Evolutionary conservation across 1,139 yeast species (phyloP), one percentile per base, ranked within the genome.

Genomic region (Taphrina flavorubra): DNA sequence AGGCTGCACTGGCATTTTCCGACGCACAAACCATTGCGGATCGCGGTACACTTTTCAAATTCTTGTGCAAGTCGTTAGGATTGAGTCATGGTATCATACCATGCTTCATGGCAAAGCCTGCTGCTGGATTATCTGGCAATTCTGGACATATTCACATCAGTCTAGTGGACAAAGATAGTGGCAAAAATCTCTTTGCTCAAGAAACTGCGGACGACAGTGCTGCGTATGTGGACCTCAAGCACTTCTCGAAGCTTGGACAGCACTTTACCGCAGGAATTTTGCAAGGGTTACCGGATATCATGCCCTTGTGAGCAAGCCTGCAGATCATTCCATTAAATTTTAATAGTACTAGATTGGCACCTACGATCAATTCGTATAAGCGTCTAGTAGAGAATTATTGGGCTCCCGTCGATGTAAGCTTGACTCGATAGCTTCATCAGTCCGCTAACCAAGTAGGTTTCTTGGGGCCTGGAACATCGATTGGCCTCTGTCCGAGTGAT

Each of bases 51-150:
- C 70, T 78, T 51, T 78, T 78, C 74, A 78, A 78, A 69, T 73
- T 76, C 55, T 72, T 76, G 13, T 75, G 77, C 71, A 78, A 78
- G 65, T 73, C 77, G 1, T 63, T 78, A 25, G 79, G 78, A 10
- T 75, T 77, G 4, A 72, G 74, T 31, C 75, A 75, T 62, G 74
- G 74, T 6, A 73, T 78, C 34, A 68, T 77, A 58, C 80, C 81
- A 11, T 77, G 79, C 63, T 78, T 78, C 73, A 78, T 78, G 81
- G 81, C 81, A 51, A 78, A 78, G 67, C 81, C 81, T 7, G 73
- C 75, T 57, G 74, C 75, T 34, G 79, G 78, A 5, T 71, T 78
- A 71, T 80, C 81, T 1, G 81, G 81, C 11, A 78, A 78, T 70
- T 78, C 80, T 16, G 80, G 80, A 6, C 81, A 78, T 68, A 72